phyloP scores from a whole-genome alignment of 1,139 yeast species.

The Yamadazyma trypodendri region DNA sequence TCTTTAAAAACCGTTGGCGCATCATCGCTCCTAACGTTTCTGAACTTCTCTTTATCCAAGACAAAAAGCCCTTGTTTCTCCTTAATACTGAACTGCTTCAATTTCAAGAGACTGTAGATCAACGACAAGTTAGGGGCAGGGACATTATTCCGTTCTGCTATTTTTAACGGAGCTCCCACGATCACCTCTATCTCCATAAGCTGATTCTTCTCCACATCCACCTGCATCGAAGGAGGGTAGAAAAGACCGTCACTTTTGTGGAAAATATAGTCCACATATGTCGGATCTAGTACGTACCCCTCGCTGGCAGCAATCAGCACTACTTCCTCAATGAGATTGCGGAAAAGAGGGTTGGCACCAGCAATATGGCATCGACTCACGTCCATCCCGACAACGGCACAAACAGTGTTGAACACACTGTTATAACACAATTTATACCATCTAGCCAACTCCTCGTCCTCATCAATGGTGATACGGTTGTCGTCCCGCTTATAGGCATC shows the following conservation, averaged over 20 bases:
- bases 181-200: constrained; percentile 71
- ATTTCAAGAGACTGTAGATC: constrained; percentile 56
- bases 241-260: constrained; percentile 63
- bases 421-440: constrained; percentile 78
- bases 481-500: constrained; percentile 46
- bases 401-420: constrained; percentile 61
- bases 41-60: constrained; percentile 27
- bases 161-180: constrained; percentile 65
- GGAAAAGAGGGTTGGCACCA: constrained; percentile 50
- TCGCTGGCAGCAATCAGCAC: constrained; percentile 60
- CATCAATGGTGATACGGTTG: constrained; percentile 42
- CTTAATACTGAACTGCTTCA: constrained; percentile 59
- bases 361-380: constrained; percentile 58
- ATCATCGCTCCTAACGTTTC: constrained; percentile 28
- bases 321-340: constrained; percentile 69
- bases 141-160: constrained; percentile 57
- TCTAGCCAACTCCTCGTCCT: constrained; percentile 52
- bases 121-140: constrained; percentile 56
- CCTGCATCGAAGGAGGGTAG: constrained; percentile 72
- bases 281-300: constrained; percentile 52
- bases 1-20: constrained; percentile 26
- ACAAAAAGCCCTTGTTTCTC: constrained; percentile 49
- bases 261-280: constrained; percentile 46
- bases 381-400: constrained; percentile 52
- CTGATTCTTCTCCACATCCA: constrained; percentile 68